Conservation (phyloP, 495 filamentous ascomycete species). For the Aspergillus mulundensis region DNA sequence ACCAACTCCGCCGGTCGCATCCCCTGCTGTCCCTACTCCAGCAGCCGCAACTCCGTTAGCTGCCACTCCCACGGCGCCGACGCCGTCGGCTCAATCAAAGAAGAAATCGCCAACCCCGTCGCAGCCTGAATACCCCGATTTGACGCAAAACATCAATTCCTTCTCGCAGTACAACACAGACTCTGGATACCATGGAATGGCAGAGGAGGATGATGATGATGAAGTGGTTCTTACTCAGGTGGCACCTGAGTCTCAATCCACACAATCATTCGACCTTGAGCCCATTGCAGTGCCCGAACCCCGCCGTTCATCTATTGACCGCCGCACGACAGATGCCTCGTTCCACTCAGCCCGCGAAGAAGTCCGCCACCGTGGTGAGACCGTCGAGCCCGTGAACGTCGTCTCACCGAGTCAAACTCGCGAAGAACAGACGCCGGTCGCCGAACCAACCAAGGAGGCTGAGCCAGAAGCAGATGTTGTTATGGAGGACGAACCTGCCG, state of each 20-base stretch:
- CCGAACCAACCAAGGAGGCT: constrained; percentile 16
- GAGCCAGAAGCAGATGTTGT: constrained; percentile 10
- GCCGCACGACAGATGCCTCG: constrained; percentile 53
- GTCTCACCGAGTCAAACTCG: constrained; percentile 22
- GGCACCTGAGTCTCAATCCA: constrained; percentile 34
- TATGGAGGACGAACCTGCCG: constrained; percentile 20
- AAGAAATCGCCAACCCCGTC: constrained; percentile 15
- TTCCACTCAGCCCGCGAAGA: constrained; percentile 69
- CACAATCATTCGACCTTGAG: constrained; percentile 38
- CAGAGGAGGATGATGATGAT: constrained; percentile 46
- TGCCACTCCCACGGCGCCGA: not conserved
- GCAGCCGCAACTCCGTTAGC: not conserved
- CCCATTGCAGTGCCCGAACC: constrained; percentile 25
- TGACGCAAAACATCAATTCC: constrained; percentile 38
- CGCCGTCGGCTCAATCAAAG: constrained; percentile 18
- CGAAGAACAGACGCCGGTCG: constrained; percentile 15
- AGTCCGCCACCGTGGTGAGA: constrained; percentile 36
- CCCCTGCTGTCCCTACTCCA: not conserved
- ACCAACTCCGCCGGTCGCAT: constrained; percentile 9
- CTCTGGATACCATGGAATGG: constrained; percentile 80
- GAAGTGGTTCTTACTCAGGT: constrained; percentile 32
- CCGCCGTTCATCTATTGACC: constrained; percentile 34
- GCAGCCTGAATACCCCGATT: constrained; percentile 33
- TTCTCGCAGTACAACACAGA: constrained; percentile 51
- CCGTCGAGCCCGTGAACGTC: constrained; percentile 31